phyloP scores from a whole-genome alignment of 2,329 filamentous ascomycete genomes.

The Hypoxylon rubiginosum region DNA sequence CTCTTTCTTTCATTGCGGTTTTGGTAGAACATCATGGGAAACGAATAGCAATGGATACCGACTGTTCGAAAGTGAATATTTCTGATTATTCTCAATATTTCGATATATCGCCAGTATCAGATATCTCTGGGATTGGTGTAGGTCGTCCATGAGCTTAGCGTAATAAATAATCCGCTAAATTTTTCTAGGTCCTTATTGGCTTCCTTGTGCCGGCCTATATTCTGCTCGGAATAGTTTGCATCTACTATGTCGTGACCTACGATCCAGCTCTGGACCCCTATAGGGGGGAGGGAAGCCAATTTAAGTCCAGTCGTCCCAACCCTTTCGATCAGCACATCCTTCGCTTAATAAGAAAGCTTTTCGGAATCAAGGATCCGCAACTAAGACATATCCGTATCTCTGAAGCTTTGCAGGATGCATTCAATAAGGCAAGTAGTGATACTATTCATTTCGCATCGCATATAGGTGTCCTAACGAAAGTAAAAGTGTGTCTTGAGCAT shows the following conservation, averaged over 20 bases:
- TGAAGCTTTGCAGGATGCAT: constrained; percentile 1
- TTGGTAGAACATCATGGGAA: too few relatives aligned
- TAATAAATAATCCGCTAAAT: not conserved
- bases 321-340: constrained; percentile 2
- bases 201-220: not conserved
- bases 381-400: not conserved
- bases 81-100: not conserved
- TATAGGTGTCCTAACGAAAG: not conserved
- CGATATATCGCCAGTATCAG: not conserved
- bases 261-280: not conserved
- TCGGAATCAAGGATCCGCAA: not conserved
- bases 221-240: not conserved
- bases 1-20: too few relatives aligned
- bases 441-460: too few relatives aligned
- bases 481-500: constrained; percentile 1
- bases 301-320: not conserved
- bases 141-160: not conserved
- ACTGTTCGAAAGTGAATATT: not conserved
- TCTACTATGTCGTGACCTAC: not conserved
- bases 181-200: not conserved
- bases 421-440: constrained; percentile 3
- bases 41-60: too few relatives aligned
- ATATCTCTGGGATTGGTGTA: not conserved
- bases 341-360: not conserved
- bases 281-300: not conserved